Conservation (phyloP, 2,329 filamentous ascomycete species). For the Venturia asperata region DNA sequence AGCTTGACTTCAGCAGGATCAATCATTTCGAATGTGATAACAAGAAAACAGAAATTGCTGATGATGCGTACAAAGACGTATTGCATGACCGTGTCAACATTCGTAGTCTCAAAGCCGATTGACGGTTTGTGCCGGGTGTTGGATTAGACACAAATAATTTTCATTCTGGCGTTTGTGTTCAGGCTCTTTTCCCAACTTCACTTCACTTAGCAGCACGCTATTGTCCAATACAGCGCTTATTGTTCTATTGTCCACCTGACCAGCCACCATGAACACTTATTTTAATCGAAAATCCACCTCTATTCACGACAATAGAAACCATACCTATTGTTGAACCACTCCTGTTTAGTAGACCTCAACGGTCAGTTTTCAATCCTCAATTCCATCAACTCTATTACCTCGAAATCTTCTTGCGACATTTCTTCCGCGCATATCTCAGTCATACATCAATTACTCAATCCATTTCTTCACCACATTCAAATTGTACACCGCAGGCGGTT, state of each 20-base stretch:
- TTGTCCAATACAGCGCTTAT: neutral
- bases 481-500: neutral
- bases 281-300: neutral
- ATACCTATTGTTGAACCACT: neutral
- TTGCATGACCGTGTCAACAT: neutral
- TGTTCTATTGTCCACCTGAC: neutral
- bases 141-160: neutral
- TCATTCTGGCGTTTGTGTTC: neutral
- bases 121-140: neutral
- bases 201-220: constrained; percentile 5
- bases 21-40: neutral
- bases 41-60: neutral
- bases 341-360: neutral
- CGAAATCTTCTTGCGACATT: neutral
- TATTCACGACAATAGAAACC: neutral
- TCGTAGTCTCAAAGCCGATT: neutral
- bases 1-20: neutral
- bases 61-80: neutral
- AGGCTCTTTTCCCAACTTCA: neutral
- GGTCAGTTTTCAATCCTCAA: neutral
- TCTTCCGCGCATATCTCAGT: neutral
- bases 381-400: neutral
- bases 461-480: neutral
- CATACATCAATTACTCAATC: neutral
- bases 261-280: neutral